Evolutionary conservation across 1,139 yeast genomes (phyloP).

Genomic region (Candida sanyaensis): DNA sequence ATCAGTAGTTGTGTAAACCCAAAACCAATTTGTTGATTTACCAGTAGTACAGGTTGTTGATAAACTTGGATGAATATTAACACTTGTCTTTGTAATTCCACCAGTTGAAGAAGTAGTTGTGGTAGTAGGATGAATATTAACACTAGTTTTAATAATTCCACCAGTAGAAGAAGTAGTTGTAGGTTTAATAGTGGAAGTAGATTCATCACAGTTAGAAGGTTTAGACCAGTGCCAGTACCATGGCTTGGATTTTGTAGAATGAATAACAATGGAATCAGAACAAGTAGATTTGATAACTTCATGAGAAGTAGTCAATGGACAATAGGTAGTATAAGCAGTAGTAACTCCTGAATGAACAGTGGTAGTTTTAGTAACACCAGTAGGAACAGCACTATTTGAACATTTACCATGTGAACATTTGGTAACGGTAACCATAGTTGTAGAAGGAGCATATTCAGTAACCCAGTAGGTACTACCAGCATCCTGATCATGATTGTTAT

Average conservation of each 20-base stretch:
- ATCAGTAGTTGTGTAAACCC: neutral
- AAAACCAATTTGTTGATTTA: neutral
- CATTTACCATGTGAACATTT: constrained; percentile 17
- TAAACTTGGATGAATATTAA: neutral
- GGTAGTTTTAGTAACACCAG: constrained; percentile 22
- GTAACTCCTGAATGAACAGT: constrained; percentile 6
- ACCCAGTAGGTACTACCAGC: neutral
- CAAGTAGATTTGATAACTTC: constrained; percentile 3
- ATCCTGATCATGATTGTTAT: neutral
- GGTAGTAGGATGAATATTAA: neutral
- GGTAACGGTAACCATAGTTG: constrained; percentile 26
- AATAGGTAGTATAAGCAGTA: constrained; percentile 27
- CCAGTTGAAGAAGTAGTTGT: neutral
- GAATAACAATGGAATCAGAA: neutral
- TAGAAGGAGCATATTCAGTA: constrained; percentile 10
- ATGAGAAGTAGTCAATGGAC: constrained; percentile 21
- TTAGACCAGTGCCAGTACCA: constrained; percentile 2
- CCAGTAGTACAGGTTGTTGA: neutral
- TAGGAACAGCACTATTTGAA: constrained; percentile 24
- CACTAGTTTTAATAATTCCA: neutral
- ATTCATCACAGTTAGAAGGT: neutral
- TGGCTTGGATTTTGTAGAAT: neutral
- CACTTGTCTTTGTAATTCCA: neutral
- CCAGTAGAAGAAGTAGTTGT: neutral
- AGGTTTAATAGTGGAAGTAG: neutral